These are phyloP conservation scores for Acidomyces sp. DNA, from an alignment of 495 filamentous ascomycete species.

Conservation along the genomic window DNA sequence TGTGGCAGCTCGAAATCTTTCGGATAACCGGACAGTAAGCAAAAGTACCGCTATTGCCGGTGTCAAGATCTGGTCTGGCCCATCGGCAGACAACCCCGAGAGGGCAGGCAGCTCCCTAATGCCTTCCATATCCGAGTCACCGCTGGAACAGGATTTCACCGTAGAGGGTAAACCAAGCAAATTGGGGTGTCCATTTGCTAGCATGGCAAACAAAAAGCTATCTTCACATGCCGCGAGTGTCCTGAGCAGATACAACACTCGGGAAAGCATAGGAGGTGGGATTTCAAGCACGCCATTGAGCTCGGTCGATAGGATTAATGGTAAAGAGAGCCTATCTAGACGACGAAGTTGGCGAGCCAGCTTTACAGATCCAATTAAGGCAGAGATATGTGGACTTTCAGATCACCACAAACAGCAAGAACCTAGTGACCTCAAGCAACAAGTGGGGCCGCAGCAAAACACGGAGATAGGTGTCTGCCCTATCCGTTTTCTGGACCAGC, in stretches of 20 bases:
- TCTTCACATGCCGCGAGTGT: slow-evolving; percentile 18
- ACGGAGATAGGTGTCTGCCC: slow-evolving; percentile 44
- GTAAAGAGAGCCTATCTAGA: slow-evolving; percentile 8
- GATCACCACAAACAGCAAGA: slow-evolving; percentile 3
- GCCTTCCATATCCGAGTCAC: slow-evolving; percentile 38
- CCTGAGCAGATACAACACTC: slow-evolving; percentile 14
- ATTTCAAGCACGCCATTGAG: slow-evolving; percentile 25
- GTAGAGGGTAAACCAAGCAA: slow-evolving; percentile 46
- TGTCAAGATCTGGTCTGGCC: slow-evolving; percentile 32
- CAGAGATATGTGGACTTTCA: slow-evolving; percentile 17
- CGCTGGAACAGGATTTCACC: slow-evolving; percentile 54
- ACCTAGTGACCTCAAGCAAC: slow-evolving; percentile 10
- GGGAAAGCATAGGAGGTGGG: slow-evolving; percentile 20
- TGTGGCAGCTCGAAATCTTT: no score
- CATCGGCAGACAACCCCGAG: slow-evolving; percentile 31
- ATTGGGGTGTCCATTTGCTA: slow-evolving; percentile 49
- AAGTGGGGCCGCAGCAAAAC: neutral
- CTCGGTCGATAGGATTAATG: slow-evolving; percentile 13
- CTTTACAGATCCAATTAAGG: slow-evolving; percentile 18
- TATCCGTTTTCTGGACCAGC: slow-evolving; percentile 77
- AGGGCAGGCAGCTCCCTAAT: slow-evolving; percentile 17
- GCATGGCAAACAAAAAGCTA: slow-evolving; percentile 18
- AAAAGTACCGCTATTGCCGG: slow-evolving; percentile 11
- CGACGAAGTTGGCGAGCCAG: slow-evolving; percentile 10
- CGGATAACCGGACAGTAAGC: no score